Conservation (phyloP, 345 rosid genomes). For the Brassica carinata region DNA sequence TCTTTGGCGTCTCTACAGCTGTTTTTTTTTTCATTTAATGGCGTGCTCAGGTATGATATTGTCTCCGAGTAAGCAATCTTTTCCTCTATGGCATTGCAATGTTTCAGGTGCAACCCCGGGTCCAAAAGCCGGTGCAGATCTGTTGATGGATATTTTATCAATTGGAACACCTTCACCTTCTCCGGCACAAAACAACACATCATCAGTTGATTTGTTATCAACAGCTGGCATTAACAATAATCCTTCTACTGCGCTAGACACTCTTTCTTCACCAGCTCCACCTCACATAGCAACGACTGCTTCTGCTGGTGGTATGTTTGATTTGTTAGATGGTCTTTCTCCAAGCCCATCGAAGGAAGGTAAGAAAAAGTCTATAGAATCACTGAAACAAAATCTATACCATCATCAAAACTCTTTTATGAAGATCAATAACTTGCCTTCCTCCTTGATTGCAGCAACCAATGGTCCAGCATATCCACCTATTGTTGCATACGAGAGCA, state of each 20-base stretch:
- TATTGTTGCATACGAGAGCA: slow-evolving; percentile 82
- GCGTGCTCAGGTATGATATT: slow-evolving; percentile 1
- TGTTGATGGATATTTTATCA: slow-evolving; percentile 84
- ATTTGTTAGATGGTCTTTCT: slow-evolving; percentile 83
- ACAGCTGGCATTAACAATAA: slow-evolving; percentile 49
- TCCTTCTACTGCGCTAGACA: slow-evolving; percentile 49
- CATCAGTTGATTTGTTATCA: slow-evolving; percentile 64
- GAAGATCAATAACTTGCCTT: slow-evolving; percentile 7
- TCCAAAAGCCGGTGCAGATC: slow-evolving; percentile 78
- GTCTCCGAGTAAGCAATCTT: slow-evolving; percentile 1
- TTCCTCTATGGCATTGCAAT: slow-evolving; percentile 1
- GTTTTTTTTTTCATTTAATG: neutral
- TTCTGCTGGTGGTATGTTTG: slow-evolving; percentile 59
- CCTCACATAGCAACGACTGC: slow-evolving; percentile 48
- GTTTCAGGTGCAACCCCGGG: slow-evolving; percentile 57
- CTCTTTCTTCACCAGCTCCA: slow-evolving; percentile 50
- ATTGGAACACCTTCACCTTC: slow-evolving; percentile 67
- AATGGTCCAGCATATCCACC: slow-evolving; percentile 81
- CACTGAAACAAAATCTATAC: slow-evolving; percentile 17
- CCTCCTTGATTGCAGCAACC: slow-evolving; percentile 50
- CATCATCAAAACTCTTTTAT: slow-evolving; percentile 15
- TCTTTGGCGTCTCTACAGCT: slow-evolving; percentile 12
- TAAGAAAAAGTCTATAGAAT: slow-evolving; percentile 34
- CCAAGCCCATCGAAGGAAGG: slow-evolving; percentile 66
- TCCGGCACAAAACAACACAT: slow-evolving; percentile 58